phyloP scores from a whole-genome alignment of 2,329 filamentous ascomycete species.

The Fusarium odoratissimum region DNA sequence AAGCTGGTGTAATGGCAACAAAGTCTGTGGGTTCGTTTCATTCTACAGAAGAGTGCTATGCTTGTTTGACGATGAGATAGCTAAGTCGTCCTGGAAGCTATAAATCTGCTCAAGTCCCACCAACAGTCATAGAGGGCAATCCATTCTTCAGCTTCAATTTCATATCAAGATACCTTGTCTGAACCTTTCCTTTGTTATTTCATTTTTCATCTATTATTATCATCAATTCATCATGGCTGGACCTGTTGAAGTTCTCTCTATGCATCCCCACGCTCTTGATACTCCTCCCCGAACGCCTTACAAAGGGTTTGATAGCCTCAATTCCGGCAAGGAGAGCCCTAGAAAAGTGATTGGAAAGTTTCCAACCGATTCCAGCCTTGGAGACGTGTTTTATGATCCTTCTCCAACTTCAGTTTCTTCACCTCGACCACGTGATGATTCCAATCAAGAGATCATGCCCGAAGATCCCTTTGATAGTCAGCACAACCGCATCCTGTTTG shows the following conservation, averaged over 20 bases:
- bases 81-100: not conserved
- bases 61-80: fast-evolving
- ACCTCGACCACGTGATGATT: not conserved
- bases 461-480: constrained; percentile 52
- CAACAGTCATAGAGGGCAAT: not conserved
- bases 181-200: not conserved
- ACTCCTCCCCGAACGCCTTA: constrained; percentile 12
- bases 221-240: constrained; percentile 27
- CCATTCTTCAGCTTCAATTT: not conserved
- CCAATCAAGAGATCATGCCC: constrained; percentile 18
- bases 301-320: not conserved
- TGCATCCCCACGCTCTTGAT: not conserved
- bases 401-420: not conserved
- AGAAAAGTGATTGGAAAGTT: not conserved
- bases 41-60: not conserved
- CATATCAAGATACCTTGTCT: not conserved
- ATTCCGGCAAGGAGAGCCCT: not conserved
- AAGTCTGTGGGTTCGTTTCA: not conserved
- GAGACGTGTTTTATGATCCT: constrained; percentile 14
- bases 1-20: not conserved
- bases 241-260: constrained; percentile 10
- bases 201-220: not conserved
- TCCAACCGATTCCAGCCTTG: constrained; percentile 20
- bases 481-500: constrained; percentile 50
- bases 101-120: not conserved